phyloP scores from a whole-genome alignment of 441 rosid species.

The Theobroma grandiflorum region DNA sequence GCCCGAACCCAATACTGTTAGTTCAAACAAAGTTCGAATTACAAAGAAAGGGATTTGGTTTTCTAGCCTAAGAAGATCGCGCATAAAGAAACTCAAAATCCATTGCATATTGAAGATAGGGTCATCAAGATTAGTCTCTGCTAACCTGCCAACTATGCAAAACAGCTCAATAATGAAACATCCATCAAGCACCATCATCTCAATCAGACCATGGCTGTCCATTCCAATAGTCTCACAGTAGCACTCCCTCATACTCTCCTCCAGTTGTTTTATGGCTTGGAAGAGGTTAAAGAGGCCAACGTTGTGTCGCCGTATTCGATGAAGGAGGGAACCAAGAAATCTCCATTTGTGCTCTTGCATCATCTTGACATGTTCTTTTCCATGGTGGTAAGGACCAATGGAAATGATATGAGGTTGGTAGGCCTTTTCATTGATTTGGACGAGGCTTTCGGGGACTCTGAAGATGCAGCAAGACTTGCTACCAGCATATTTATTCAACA shows the following conservation, averaged over 20 bases:
- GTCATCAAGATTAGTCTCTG: conserved; percentile 25
- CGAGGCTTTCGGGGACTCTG: conserved; percentile 13
- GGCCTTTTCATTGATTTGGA: neutral
- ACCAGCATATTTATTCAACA: conserved; percentile 5
- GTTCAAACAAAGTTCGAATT: conserved; percentile 37
- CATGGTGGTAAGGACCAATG: conserved; percentile 5
- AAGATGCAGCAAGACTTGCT: neutral
- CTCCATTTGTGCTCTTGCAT: conserved; percentile 18
- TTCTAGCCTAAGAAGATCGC: conserved; percentile 50
- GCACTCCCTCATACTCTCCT: conserved; percentile 37
- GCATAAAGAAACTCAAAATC: conserved; percentile 39
- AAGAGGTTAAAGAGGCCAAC: neutral
- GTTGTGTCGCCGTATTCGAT: neutral
- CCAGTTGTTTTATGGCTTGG: conserved; percentile 5
- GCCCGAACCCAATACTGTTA: conserved; percentile 4
- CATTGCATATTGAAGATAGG: conserved; percentile 48
- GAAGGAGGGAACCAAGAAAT: neutral
- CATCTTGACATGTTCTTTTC: neutral
- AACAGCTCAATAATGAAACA: conserved; percentile 53
- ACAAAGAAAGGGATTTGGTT: conserved; percentile 56
- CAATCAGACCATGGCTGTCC: conserved; percentile 31
- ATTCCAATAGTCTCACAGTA: conserved; percentile 41
- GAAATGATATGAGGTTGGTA: conserved; percentile 10
- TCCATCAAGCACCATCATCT: conserved; percentile 58
- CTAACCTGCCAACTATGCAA: conserved; percentile 38